phyloP scores from a whole-genome alignment of 371 early-diverging fungal species.

The Sporodiniella umbellata region DNA sequence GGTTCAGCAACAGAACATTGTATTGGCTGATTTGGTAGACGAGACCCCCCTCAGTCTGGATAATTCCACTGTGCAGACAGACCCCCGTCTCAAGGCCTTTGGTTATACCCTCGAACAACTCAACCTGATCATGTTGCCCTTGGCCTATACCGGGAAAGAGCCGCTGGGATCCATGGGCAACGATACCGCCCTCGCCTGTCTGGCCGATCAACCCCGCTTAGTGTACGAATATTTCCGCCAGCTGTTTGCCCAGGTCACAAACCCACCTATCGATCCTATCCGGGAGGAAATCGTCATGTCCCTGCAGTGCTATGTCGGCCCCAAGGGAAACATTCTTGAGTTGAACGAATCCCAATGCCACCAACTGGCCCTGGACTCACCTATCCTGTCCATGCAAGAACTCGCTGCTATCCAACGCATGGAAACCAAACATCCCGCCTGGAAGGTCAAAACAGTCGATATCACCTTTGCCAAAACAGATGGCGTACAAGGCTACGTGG shows the following conservation, averaged over 20 bases:
- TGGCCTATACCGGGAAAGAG: constrained; percentile 89
- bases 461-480: constrained; percentile 78
- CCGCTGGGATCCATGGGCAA: constrained; percentile 98
- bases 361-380: constrained; percentile 77
- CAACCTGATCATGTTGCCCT: constrained; percentile 82
- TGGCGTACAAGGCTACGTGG: constrained; percentile 75
- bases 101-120: constrained; percentile 93
- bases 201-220: constrained; percentile 83
- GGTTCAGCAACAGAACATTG: constrained; percentile 78
- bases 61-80: constrained; percentile 50
- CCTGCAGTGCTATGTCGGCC: constrained; percentile 91
- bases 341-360: constrained; percentile 75
- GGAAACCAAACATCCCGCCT: constrained; percentile 56
- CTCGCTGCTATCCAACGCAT: constrained; percentile 75
- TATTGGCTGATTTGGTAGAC: constrained; percentile 57
- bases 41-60: constrained; percentile 38
- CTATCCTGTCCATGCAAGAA: constrained; percentile 81
- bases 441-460: constrained; percentile 84
- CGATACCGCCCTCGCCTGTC: constrained; percentile 92
- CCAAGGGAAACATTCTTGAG: constrained; percentile 91
- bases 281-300: constrained; percentile 98
- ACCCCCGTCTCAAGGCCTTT: constrained; percentile 86
- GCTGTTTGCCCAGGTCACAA: constrained; percentile 96
- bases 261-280: constrained; percentile 97
- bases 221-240: constrained; percentile 96